Percentiles rank a stretch among this genome's conserved stretches.
Evolutionary conservation across 2,329 filamentous ascomycete species (phyloP).

Genomic region (Blastomyces percursus): DNA sequence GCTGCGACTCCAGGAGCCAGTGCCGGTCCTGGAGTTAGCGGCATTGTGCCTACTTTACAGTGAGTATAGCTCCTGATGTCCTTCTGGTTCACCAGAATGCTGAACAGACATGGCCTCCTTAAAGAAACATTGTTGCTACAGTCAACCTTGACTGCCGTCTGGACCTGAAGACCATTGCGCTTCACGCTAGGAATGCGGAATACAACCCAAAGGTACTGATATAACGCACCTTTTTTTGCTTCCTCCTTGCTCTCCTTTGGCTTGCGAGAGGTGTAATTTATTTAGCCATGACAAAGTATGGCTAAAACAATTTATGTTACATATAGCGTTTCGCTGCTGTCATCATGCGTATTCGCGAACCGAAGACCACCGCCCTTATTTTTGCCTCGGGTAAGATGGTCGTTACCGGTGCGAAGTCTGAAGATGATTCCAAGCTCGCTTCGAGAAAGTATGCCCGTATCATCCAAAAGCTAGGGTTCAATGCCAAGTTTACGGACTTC

Average conservation of each 20-base stretch:
- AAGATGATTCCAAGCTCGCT: slow-evolving; percentile 94
- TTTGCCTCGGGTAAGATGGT: slow-evolving; percentile 99
- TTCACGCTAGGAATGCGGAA: slow-evolving; percentile 96
- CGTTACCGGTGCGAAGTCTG: slow-evolving; percentile 93
- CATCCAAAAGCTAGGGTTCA: slow-evolving; percentile 99
- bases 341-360: slow-evolving; percentile 99
- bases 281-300: slow-evolving; percentile 31
- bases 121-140: slow-evolving; percentile 98
- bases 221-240: slow-evolving; percentile 15
- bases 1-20: slow-evolving; percentile 80
- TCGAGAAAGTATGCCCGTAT: slow-evolving; percentile 97
- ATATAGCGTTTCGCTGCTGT: slow-evolving; percentile 91
- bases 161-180: slow-evolving; percentile 96
- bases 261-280: slow-evolving; percentile 2
- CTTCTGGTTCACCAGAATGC: slow-evolving; percentile 38
- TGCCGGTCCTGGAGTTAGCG: slow-evolving; percentile 70
- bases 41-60: slow-evolving; percentile 89
- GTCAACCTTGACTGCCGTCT: slow-evolving; percentile 96
- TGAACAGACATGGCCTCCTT: slow-evolving; percentile 29
- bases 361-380: slow-evolving; percentile 95
- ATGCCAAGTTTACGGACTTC: slow-evolving; percentile 98
- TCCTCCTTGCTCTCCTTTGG: background rate
- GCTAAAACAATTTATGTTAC: slow-evolving; percentile 32
- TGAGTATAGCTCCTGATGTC: slow-evolving; percentile 58
- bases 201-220: slow-evolving; percentile 88